Base-by-base conservation (phyloP, 176 grass and related monocot species). In the Rhipidocladum racemiflorum region DNA sequence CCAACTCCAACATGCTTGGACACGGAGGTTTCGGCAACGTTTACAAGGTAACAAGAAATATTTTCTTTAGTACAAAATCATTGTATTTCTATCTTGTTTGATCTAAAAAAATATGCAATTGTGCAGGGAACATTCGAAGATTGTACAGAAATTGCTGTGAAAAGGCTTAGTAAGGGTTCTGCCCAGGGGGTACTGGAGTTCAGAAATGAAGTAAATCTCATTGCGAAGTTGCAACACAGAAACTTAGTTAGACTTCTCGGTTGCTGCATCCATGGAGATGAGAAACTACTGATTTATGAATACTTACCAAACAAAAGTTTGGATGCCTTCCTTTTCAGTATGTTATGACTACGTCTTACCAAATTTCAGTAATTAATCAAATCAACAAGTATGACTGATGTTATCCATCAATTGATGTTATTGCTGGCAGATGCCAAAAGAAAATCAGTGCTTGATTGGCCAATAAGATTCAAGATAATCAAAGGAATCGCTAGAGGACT, bases 391-490 rank as follows among this genome's bases (percentile, higher is more conserved):
- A 12, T 59, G 10, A 59, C 23, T 59, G 3, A 59, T 4, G 1
- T 13, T 57, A 10, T 57, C 0, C 9, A 5, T 27, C 56, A 27
- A 5, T 60, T 60, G 3, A 27, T 60, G 4, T 23, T 60, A 27
- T 57, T 4, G 10, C 1, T 27, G 0, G 56, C 10, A 60, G 23
- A 27, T 60, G 23, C 4, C 11, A 34, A 15, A 14, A 42, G n/a
- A 57, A 57, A 81, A 69, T 30, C n/a, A 43, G 21, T 57, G 21
- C 56, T 60, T 60, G n/a, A 60, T 60, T 60, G 86, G 89, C 48
- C 65, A 34, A 85, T 39, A 36, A 72, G 86, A 12, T 81, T 88
- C 9, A 72, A 88, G 14, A 88, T 91, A 77, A 85, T 91, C 54
- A 32, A 77, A 30, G 82, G 86, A 6, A 57, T 88, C 46, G 86